Conservation (phyloP, 2,329 filamentous ascomycete genomes). For the Dactylellina haptotyla region DNA sequence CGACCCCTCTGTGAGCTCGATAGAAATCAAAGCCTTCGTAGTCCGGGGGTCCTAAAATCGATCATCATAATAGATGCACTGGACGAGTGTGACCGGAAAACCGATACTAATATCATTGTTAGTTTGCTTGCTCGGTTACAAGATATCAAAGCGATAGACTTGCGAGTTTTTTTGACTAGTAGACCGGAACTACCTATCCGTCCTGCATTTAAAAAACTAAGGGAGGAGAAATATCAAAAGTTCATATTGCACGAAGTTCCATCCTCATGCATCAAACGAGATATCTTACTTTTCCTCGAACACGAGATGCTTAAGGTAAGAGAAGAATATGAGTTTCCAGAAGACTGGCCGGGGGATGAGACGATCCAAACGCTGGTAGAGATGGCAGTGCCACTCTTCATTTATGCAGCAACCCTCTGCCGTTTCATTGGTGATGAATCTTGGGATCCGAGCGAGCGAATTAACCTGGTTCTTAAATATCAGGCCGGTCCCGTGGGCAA, state of each 20-base stretch:
- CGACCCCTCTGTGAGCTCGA: slow-evolving; percentile 57
- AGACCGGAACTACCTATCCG: slow-evolving; percentile 56
- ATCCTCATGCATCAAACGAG: slow-evolving; percentile 57
- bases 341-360: slow-evolving; percentile 55
- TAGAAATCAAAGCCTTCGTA: background rate
- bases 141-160: slow-evolving; percentile 51
- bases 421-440: slow-evolving; percentile 56
- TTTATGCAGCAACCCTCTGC: slow-evolving; percentile 58
- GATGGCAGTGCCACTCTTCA: slow-evolving; percentile 57
- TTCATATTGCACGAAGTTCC: slow-evolving; percentile 44
- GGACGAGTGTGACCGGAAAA: slow-evolving; percentile 60
- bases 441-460: slow-evolving; percentile 26
- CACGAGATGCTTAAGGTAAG: slow-evolving; percentile 51
- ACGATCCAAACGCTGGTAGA: slow-evolving; percentile 53
- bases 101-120: slow-evolving; percentile 58
- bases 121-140: background rate
- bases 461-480: slow-evolving; percentile 7
- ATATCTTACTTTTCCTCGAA: slow-evolving; percentile 57
- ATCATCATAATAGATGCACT: slow-evolving; percentile 59
- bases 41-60: background rate
- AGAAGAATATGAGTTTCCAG: slow-evolving; percentile 27
- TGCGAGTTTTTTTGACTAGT: slow-evolving; percentile 57
- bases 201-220: slow-evolving; percentile 50
- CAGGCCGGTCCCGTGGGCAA: too few species aligned
- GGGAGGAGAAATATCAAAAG: slow-evolving; percentile 31